phyloP scores from a whole-genome alignment of 352 stramenopile genomes.

The Pythium coloratum region DNA sequence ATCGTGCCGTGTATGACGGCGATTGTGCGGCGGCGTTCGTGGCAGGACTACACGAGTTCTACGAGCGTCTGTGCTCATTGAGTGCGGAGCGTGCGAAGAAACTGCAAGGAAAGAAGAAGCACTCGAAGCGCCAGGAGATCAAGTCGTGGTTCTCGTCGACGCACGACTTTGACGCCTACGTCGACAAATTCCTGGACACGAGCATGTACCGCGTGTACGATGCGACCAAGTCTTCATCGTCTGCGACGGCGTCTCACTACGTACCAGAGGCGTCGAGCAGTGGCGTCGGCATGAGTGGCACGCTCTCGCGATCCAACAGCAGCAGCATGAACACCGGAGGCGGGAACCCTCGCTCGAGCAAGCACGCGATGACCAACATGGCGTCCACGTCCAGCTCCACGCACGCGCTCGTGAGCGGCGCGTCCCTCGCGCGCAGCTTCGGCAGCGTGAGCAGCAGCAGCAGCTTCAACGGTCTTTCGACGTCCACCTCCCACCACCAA shows the following conservation, averaged over 20 bases:
- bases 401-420: constrained; percentile 35
- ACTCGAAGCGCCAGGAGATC: constrained; percentile 80
- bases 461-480: constrained; percentile 28
- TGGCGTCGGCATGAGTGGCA: not conserved
- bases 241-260: not conserved
- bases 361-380: constrained; percentile 26
- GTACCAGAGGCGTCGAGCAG: constrained; percentile 3
- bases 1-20: constrained; percentile 61
- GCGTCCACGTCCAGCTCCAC: constrained; percentile 22
- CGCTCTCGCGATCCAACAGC: constrained; percentile 26
- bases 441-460: constrained; percentile 64
- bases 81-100: constrained; percentile 70
- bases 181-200: constrained; percentile 67
- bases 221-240: not conserved
- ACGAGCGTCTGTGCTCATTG: constrained; percentile 54
- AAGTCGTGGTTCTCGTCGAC: constrained; percentile 85
- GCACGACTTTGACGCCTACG: constrained; percentile 79
- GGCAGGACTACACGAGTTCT: constrained; percentile 61
- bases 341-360: constrained; percentile 14
- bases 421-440: constrained; percentile 39
- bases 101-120: constrained; percentile 42
- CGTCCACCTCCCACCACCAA: constrained; percentile 24
- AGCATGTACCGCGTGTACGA: constrained; percentile 49
- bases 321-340: constrained; percentile 3
- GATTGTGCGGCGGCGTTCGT: constrained; percentile 61